These are phyloP conservation scores for Lactuca saligna DNA, from an alignment of 129 eudicot genomes.

Conservation along the genomic window DNA sequence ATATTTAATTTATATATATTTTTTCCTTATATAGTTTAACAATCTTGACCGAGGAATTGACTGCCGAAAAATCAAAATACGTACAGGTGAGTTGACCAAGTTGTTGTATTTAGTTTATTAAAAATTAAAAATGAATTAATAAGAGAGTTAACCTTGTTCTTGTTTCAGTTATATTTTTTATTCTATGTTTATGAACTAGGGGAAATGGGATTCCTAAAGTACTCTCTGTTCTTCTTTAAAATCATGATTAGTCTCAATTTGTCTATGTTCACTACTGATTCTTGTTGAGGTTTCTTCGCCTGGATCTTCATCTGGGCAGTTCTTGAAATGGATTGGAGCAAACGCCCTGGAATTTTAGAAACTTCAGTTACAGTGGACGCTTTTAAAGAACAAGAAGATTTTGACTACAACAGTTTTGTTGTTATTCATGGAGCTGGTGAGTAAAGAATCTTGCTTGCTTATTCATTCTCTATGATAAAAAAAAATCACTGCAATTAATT, in stretches of 20 bases:
- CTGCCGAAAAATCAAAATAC: constrained; percentile 76
- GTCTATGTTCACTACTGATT: neutral
- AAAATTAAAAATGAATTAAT: neutral
- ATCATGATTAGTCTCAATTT: too few relatives aligned
- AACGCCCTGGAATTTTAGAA: constrained; percentile 52
- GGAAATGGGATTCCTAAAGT: too few relatives aligned
- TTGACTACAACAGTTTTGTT: constrained; percentile 51
- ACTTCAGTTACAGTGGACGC: too few relatives aligned
- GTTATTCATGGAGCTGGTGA: constrained; percentile 98
- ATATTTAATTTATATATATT: neutral
- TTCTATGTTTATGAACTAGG: too few relatives aligned
- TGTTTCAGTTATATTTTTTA: too few relatives aligned
- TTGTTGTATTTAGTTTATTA: neutral
- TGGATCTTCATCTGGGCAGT: constrained; percentile 37
- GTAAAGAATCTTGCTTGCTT: constrained; percentile 10
- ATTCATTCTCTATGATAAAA: neutral
- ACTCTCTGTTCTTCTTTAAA: too few relatives aligned
- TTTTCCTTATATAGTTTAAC: constrained; percentile 50
- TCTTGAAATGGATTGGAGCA: constrained; percentile 95
- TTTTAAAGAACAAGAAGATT: constrained; percentile 31
- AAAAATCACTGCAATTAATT: too few relatives aligned
- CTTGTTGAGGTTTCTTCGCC: too few relatives aligned
- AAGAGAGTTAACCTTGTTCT: constrained; percentile 5
- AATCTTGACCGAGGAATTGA: constrained; percentile 80
- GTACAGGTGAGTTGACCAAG: constrained; percentile 53